phyloP scores from a whole-genome alignment of 1,284 basidiomycete species.

The Cutaneotrichosporon sp. region DNA sequence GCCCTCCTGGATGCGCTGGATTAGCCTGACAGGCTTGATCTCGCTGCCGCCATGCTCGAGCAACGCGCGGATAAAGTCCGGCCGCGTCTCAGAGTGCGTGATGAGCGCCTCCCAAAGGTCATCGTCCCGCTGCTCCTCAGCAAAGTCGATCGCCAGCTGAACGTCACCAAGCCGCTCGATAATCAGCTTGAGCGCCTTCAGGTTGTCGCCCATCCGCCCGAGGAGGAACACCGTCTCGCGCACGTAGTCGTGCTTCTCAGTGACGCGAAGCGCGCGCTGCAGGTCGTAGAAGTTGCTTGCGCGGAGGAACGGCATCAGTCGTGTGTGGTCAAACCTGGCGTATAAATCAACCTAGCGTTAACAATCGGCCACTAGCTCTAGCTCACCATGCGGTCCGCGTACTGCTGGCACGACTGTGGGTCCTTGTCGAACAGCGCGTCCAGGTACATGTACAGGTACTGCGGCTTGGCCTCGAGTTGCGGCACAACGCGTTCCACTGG shows the following conservation, averaged over 20 bases:
- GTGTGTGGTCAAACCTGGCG: conserved; percentile 76
- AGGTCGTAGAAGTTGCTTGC: conserved; percentile 89
- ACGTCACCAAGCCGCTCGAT: conserved; percentile 95
- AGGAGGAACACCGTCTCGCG: conserved; percentile 97
- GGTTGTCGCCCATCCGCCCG: conserved; percentile 96
- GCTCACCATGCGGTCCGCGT: conserved; percentile 75
- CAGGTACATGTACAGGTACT: conserved; percentile 89
- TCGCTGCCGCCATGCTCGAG: conserved; percentile 95
- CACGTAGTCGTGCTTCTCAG: conserved; percentile 80
- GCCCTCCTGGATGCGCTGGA: conserved; percentile 91
- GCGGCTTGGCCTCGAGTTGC: conserved; percentile 73
- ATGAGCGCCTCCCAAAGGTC: conserved; percentile 98
- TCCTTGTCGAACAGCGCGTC: conserved; percentile 88
- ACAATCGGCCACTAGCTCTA: neutral
- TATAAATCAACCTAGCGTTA: conserved; percentile 73
- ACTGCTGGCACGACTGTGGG: conserved; percentile 72
- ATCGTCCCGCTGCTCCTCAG: conserved; percentile 93
- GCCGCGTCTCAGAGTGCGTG: conserved; percentile 88
- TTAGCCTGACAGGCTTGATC: conserved; percentile 91
- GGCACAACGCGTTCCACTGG: conserved; percentile 84
- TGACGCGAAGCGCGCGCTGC: conserved; percentile 80
- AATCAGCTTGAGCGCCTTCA: conserved; percentile 87
- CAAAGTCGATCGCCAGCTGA: conserved; percentile 92
- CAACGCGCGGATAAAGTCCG: conserved; percentile 93
- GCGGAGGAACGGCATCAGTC: conserved; percentile 86